These are phyloP conservation scores for Phytopythium delawarense DNA, from an alignment of 352 stramenopile genomes.

Conservation along the genomic window DNA sequence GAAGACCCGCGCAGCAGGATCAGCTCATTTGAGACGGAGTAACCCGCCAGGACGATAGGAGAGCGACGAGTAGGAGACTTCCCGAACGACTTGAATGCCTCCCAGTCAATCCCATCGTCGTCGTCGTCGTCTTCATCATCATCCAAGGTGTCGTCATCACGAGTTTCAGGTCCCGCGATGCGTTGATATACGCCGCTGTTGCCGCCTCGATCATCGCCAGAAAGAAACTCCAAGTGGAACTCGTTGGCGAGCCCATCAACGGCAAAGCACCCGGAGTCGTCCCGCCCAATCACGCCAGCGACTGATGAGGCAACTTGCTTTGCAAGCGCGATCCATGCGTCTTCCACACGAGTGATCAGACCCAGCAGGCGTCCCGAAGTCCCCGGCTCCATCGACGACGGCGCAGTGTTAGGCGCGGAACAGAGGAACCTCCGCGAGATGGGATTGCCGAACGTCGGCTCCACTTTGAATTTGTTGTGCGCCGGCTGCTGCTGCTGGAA, in stretches of 20 bases:
- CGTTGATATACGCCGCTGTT: background rate
- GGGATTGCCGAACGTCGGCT: slow-evolving; percentile 64
- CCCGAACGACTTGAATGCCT: slow-evolving; percentile 25
- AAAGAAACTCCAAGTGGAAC: slow-evolving; percentile 32
- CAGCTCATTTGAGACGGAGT: background rate
- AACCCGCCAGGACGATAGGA: background rate
- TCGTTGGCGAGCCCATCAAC: slow-evolving; percentile 29
- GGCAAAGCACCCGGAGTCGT: slow-evolving; percentile 26
- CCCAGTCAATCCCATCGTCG: slow-evolving; percentile 57
- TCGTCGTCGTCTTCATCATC: slow-evolving; percentile 25
- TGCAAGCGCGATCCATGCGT: slow-evolving; percentile 35
- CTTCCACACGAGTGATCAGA: slow-evolving; percentile 18
- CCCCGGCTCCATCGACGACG: background rate
- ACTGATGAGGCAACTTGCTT: slow-evolving; percentile 22
- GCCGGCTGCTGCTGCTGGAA: slow-evolving; percentile 39
- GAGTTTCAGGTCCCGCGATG: background rate
- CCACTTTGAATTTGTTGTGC: slow-evolving; percentile 40
- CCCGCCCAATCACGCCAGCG: slow-evolving; percentile 11
- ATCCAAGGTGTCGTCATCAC: slow-evolving; percentile 5
- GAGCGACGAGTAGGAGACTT: background rate
- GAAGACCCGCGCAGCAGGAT: background rate
- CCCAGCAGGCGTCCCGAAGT: background rate
- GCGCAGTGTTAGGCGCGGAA: background rate
- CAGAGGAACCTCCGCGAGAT: slow-evolving; percentile 32
- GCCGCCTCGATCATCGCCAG: background rate